Evolutionary conservation across 495 filamentous ascomycete species (phyloP).

Genomic region (Xylaria telfairii): DNA sequence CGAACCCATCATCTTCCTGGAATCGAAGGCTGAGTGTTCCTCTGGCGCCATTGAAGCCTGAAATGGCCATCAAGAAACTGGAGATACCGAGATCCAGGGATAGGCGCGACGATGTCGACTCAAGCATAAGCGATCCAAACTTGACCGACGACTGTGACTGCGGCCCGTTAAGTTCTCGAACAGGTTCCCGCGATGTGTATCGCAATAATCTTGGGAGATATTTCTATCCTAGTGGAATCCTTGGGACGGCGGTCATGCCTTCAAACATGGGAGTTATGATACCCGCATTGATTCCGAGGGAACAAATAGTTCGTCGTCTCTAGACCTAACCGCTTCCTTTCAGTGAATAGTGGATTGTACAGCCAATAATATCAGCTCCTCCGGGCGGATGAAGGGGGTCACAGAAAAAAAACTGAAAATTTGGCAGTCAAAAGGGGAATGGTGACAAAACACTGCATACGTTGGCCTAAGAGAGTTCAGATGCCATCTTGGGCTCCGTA

Average conservation of each 20-base stretch:
- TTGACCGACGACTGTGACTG: neutral
- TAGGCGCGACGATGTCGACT: neutral
- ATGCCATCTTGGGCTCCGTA: conserved; percentile 15
- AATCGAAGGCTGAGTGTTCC: neutral
- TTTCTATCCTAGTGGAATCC: conserved; percentile 4
- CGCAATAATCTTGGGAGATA: neutral
- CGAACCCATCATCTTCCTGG: neutral
- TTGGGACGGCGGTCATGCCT: neutral
- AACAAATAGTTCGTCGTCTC: neutral
- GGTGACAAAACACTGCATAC: neutral
- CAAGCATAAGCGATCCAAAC: neutral
- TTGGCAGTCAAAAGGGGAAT: neutral
- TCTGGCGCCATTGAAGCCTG: neutral
- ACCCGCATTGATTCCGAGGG: neutral
- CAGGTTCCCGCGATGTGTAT: neutral
- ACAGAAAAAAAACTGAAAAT: neutral
- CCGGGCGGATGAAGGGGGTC: neutral
- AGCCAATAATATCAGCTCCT: neutral
- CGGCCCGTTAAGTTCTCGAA: neutral
- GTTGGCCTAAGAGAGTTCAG: neutral
- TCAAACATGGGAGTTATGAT: neutral
- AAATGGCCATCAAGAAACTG: neutral
- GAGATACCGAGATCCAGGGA: neutral
- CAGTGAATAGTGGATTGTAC: neutral
- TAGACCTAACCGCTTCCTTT: neutral